Evolutionary conservation across 441 rosid genomes (phyloP), one percentile per base, ranked within the genome.

Genomic region (Pelargonium citronellum): DNA sequence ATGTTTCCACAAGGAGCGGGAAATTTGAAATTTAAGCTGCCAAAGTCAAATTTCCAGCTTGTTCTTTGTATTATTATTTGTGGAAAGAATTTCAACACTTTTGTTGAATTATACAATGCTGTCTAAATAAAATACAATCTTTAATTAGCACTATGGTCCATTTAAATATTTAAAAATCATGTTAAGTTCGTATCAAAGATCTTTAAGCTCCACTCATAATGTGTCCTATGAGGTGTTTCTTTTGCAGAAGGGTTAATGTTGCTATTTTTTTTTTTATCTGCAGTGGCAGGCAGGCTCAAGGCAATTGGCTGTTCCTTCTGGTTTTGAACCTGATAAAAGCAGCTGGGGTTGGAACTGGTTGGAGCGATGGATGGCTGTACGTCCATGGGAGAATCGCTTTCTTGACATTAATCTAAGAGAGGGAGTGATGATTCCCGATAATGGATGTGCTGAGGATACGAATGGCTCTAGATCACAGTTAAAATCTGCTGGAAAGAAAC

Each of bases 311-410:
- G 83, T 73, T 10, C 86, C 85, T 66, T 74, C 86, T 58, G 91
- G 87, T 22, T 95, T 92, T 80, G 86, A 88, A 80, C 97, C 98
- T 22, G 98, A 95, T 82, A 91, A 91, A 84, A 89, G 85, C 89
- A 89, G 90, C 79, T 95, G 99, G 99, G 99, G 99, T 61, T 95
- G 98, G 99, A 91, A 92, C 80, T 95, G 99, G 99, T 68, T 95
- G 82, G 99, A 95, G 83, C 85, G 99, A 83, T 95, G 99, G 99
- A 95, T 95, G 99, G 99, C 99, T 69, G 99, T 95, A 73, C 97
- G 99, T 17, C 99, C 99, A 65, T 92, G 99, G 99, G 99, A 95
- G 84, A 95, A 91, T 34, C 91, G 99, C 77, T 89, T 92, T 84
- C 95, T 92, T 39, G 99, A 92, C 79, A 87, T 79, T 71, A 95